Evolutionary conservation across 1,284 basidiomycete species (phyloP).

Genomic region (Ustilago crameri): DNA sequence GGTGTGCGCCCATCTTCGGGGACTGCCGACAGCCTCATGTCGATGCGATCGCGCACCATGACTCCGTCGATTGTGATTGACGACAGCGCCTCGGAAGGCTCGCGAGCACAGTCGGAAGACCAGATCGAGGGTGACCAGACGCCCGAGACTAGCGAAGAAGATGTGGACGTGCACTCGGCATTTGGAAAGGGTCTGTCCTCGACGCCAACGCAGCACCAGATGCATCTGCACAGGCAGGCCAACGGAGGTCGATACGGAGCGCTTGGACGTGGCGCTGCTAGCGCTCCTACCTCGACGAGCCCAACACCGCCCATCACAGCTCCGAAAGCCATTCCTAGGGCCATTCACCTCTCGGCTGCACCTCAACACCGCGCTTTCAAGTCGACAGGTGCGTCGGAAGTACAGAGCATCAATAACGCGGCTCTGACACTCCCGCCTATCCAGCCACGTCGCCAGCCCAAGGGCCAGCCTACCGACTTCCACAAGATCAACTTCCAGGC

Average conservation of each 20-base stretch:
- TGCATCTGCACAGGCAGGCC: conserved; percentile 18
- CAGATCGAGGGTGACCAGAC: conserved; percentile 52
- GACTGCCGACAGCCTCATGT: conserved; percentile 47
- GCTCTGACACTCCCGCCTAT: conserved; percentile 44
- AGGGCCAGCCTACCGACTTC: conserved; percentile 62
- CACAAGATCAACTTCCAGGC: conserved; percentile 59
- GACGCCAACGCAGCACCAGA: conserved; percentile 22
- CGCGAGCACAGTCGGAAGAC: conserved; percentile 42
- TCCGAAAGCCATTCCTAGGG: conserved; percentile 45
- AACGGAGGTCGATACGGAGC: conserved; percentile 26
- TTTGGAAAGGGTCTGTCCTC: conserved; percentile 29
- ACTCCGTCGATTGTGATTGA: conserved; percentile 60
- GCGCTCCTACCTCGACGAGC: conserved; percentile 32
- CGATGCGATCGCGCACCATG: conserved; percentile 49
- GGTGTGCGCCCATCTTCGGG: conserved; percentile 30
- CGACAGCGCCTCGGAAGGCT: conserved; percentile 56
- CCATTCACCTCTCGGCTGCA: conserved; percentile 49
- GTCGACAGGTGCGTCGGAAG: conserved; percentile 11
- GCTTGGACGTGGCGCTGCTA: conserved; percentile 26
- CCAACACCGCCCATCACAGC: conserved; percentile 31
- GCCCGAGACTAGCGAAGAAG: conserved; percentile 62
- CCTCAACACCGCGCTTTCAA: conserved; percentile 52
- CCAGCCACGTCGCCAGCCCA: conserved; percentile 58
- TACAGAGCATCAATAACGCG: conserved; percentile 26
- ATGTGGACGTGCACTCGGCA: conserved; percentile 44